A percentile compares a stretch with the other conserved stretches of the same genome.
Conservation (phyloP, 768 basidiomycete genomes). For the Russula virescens region DNA sequence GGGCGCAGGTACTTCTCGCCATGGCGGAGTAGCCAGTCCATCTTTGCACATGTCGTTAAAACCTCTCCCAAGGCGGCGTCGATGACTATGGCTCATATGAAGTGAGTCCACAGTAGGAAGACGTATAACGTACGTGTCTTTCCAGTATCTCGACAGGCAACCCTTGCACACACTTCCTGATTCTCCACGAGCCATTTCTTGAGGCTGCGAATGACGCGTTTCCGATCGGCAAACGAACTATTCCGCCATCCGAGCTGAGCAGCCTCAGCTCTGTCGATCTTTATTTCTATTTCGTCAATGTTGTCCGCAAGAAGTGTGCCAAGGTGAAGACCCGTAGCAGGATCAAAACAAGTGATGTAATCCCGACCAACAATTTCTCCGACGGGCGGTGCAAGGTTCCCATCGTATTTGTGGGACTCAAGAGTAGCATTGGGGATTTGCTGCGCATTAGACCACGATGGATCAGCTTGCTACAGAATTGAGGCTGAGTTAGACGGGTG, state of each 20-base stretch:
- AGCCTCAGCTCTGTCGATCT: conserved; percentile 55
- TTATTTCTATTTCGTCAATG: conserved; percentile 60
- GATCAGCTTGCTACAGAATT: conserved; percentile 25
- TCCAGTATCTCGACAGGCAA: conserved; percentile 90
- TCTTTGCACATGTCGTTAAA: conserved; percentile 87
- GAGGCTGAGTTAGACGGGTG: not conserved
- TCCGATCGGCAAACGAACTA: conserved; percentile 72
- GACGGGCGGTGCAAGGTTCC: conserved; percentile 47
- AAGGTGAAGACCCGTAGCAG: conserved; percentile 79
- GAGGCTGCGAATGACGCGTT: conserved; percentile 79
- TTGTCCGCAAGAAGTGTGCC: conserved; percentile 73
- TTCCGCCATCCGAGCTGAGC: conserved; percentile 73
- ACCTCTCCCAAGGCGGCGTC: conserved; percentile 95
- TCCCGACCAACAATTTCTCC: conserved; percentile 41
- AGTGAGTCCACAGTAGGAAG: not conserved
- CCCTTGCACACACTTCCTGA: conserved; percentile 77
- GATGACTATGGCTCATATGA: conserved; percentile 50
- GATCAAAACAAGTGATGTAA: conserved; percentile 90
- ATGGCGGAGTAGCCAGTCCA: conserved; percentile 86
- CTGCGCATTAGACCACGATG: conserved; percentile 47
- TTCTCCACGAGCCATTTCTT: conserved; percentile 92
- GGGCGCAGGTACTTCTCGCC: conserved; percentile 76
- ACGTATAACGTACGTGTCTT: conserved; percentile 69
- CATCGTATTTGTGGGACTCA: conserved; percentile 55
- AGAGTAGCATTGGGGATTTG: conserved; percentile 55